Conservation (phyloP, 768 basidiomycete genomes). For the Tricholoma flavovirens region DNA sequence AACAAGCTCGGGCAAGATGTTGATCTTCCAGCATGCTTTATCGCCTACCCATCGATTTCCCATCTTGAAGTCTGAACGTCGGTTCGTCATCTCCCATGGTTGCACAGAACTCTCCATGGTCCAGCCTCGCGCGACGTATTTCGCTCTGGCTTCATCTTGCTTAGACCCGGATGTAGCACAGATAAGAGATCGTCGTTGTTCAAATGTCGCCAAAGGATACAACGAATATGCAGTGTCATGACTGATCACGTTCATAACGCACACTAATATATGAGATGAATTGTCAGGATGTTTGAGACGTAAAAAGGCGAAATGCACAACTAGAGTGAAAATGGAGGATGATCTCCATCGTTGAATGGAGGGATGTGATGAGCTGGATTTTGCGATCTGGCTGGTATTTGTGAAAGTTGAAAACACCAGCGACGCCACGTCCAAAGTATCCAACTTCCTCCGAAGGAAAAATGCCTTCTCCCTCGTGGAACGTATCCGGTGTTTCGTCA, state of each 20-base stretch:
- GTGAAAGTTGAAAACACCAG: conserved; percentile 28
- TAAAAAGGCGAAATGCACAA: conserved; percentile 17
- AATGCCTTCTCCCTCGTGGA: not conserved
- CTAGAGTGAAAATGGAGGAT: conserved; percentile 47
- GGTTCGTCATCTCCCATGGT: not conserved
- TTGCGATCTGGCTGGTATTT: conserved; percentile 19
- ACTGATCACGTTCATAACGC: conserved; percentile 40
- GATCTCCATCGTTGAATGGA: conserved; percentile 25
- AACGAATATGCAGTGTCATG: conserved; percentile 32
- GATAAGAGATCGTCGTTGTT: conserved; percentile 23
- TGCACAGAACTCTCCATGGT: conserved; percentile 4
- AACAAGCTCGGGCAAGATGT: not conserved
- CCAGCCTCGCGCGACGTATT: conserved; percentile 36
- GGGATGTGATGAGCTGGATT: conserved; percentile 37
- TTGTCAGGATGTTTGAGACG: conserved; percentile 4
- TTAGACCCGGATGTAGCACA: conserved; percentile 3
- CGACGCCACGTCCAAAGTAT: conserved; percentile 22
- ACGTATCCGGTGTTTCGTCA: not conserved
- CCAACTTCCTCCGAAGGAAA: not conserved
- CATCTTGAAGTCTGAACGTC: not conserved
- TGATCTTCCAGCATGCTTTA: not conserved
- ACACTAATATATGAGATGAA: conserved; percentile 21
- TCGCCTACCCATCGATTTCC: conserved; percentile 1
- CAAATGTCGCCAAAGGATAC: conserved; percentile 36
- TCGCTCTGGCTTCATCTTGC: conserved; percentile 16